Evolutionary conservation across 495 filamentous ascomycete genomes (phyloP).

Genomic region (Amniculicola lignicola): DNA sequence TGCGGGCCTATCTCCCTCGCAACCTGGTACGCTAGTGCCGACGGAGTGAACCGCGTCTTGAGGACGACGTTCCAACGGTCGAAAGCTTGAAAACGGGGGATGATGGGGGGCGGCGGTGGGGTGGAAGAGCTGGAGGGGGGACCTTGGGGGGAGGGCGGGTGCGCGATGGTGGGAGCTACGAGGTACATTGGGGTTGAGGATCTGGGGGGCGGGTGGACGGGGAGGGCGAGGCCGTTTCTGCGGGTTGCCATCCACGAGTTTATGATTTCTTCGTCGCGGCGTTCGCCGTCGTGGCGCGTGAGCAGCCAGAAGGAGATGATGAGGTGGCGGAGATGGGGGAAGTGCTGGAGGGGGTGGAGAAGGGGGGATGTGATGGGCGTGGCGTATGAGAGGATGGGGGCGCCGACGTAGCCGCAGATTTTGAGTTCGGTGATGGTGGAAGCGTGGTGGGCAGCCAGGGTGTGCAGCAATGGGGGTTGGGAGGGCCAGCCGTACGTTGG

Average conservation of each 20-base stretch:
- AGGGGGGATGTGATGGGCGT: conserved; percentile 35
- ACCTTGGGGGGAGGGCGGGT: neutral
- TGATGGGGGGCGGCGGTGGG: too few species aligned
- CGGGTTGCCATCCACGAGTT: conserved; percentile 37
- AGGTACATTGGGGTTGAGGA: conserved; percentile 3
- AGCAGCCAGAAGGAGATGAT: conserved; percentile 35
- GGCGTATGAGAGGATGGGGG: conserved; percentile 27
- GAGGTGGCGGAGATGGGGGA: conserved; percentile 36
- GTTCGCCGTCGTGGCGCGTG: conserved; percentile 30
- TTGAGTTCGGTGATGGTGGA: conserved; percentile 38
- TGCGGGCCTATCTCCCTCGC: conserved; percentile 31
- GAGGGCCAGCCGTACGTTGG: conserved; percentile 36
- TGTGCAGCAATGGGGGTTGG: conserved; percentile 36
- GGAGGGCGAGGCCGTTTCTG: conserved; percentile 31
- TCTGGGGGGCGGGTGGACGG: conserved; percentile 19
- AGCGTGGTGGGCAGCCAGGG: conserved; percentile 34
- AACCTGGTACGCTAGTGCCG: conserved; percentile 33
- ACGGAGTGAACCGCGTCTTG: conserved; percentile 31
- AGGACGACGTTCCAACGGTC: conserved; percentile 35
- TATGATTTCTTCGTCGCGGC: conserved; percentile 38
- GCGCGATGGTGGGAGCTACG: conserved; percentile 20
- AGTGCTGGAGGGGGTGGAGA: conserved; percentile 34
- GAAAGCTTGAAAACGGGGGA: too few species aligned
- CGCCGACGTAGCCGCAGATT: conserved; percentile 39
- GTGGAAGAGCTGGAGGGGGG: too few species aligned